Evolutionary conservation across 2,329 filamentous ascomycete species (phyloP), one percentile per base, ranked within the genome.

Genomic region (Ophiocordyceps unilateralis): DNA sequence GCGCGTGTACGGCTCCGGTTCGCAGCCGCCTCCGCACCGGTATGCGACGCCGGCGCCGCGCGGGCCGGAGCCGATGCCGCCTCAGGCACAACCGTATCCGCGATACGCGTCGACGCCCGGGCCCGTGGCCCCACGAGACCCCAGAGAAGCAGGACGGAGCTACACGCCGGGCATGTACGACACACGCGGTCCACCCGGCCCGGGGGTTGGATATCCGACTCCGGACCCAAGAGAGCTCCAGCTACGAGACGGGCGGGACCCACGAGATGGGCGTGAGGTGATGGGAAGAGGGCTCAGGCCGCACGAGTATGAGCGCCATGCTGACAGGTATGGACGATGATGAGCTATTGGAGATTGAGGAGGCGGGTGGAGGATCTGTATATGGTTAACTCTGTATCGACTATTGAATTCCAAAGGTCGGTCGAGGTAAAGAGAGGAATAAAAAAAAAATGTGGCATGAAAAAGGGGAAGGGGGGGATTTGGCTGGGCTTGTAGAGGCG

Each of bases 151-250:
- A 1, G 56, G 57, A 1, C 62, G 68, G 19, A 69, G 65, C 50
- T 70, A 66, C 49, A 69, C 68, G 1, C 66, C 68, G 3, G 61
- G 59, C 4, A 49, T 54, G 2, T 70, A 69, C 43, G 67, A 70
- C 23, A 47, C 45, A 7, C 58, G 67, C 15, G 61, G 59, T 11
- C 57, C 54, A 9, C 55, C 57, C 3, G n/a, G n/a, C n/a, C n/a
- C n/a, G n/a, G n/a, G n/a, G n/a, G 56, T 53, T n/a, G 55, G 56
- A 1, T 61, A 59, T 42, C 51, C 54, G 4, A 49, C 51, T 1
- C 55, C 55, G 39, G 60, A 62, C 44, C 51, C 55, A 46, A 46
- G 58, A 55, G 41, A 51, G 47, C 50, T 56, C 53, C 39, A 52
- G 47, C 50, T 56, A 50, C 28, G 60, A 55, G 44, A 57, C 52